Evolutionary conservation across 140 eudicot genomes (phyloP).

Genomic region (Oenanthe javanica): DNA sequence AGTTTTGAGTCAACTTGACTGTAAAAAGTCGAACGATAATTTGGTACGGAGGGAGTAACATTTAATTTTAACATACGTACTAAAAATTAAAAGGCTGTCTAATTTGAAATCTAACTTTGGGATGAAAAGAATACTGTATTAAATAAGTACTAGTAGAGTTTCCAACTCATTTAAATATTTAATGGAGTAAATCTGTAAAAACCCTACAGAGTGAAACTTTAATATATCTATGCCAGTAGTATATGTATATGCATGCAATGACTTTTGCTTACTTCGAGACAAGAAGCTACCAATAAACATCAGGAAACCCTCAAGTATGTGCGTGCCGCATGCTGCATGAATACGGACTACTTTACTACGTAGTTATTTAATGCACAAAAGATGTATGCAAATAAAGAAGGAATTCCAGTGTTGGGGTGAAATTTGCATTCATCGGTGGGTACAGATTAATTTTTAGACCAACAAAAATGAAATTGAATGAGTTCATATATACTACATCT

Average conservation of each 20-base stretch:
- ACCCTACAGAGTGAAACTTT: no score
- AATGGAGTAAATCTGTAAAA: no score
- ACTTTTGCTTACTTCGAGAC: neutral
- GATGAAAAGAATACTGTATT: no score
- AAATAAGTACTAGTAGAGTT: no score
- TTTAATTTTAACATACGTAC: no score
- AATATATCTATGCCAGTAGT: no score
- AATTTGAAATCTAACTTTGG: no score
- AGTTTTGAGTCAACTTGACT: no score
- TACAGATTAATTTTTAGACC: neutral
- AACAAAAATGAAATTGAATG: neutral
- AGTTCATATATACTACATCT: neutral
- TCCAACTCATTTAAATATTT: no score
- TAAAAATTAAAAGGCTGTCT: no score
- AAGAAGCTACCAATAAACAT: neutral
- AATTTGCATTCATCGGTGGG: neutral
- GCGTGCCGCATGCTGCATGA: neutral
- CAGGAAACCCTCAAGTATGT: neutral
- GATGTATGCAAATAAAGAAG: neutral
- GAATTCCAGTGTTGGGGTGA: neutral
- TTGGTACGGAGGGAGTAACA: no score
- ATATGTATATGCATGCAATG: neutral
- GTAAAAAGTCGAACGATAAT: no score
- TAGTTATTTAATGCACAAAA: neutral
- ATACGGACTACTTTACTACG: neutral